Percentiles rank a stretch among this genome's conserved stretches.
phyloP scores from a whole-genome alignment of 345 rosid species.

The Eucalyptus cloeziana region DNA sequence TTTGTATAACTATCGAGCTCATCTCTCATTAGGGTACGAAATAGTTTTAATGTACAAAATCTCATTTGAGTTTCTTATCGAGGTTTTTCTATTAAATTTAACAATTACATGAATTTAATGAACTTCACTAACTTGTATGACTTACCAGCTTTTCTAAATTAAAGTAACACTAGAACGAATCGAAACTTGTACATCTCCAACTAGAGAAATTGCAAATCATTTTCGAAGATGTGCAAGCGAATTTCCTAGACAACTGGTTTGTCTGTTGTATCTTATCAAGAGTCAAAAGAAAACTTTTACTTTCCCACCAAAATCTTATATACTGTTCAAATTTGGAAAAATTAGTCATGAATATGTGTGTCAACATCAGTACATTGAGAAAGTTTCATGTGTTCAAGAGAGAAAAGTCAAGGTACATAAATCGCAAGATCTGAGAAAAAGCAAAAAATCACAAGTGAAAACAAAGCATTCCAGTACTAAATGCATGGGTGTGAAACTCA shows the following conservation, averaged over 20 bases:
- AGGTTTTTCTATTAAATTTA: not conserved
- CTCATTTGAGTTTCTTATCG: too few relatives aligned
- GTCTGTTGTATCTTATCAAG: not conserved
- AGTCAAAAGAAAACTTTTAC: not conserved
- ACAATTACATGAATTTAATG: not conserved
- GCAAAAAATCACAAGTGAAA: too few relatives aligned
- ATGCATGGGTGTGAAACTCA: not conserved
- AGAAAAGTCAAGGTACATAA: not conserved
- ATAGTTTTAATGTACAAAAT: too few relatives aligned
- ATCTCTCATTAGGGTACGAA: too few relatives aligned
- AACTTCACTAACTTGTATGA: not conserved
- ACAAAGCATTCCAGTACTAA: not conserved
- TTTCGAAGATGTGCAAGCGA: not conserved
- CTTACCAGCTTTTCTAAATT: not conserved
- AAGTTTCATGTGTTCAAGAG: not conserved
- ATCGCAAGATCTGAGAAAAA: not conserved
- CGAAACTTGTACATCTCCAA: not conserved
- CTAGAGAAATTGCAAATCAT: not conserved
- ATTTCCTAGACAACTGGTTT: not conserved
- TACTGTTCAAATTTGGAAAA: not conserved
- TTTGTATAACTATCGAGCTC: too few relatives aligned
- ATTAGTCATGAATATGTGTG: not conserved
- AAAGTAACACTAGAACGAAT: not conserved
- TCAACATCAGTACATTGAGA: not conserved
- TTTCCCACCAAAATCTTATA: not conserved